Base-by-base conservation (phyloP, 2,329 filamentous ascomycete genomes). In the Calonectria henricotiae region DNA sequence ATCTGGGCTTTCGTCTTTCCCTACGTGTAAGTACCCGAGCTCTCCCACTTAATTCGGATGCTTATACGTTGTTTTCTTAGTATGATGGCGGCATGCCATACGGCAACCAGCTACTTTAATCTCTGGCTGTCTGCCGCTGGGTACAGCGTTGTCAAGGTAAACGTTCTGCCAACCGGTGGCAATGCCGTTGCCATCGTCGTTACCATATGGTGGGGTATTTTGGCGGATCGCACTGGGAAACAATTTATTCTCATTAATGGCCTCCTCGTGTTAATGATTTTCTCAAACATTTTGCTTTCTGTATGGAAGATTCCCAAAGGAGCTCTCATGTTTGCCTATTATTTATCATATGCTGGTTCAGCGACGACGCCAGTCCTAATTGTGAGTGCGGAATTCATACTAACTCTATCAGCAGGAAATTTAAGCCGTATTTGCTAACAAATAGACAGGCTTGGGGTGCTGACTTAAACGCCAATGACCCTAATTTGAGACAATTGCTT, bases 101-200 rank as follows among this genome's bases (percentile, higher is more conserved):
- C 55, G 0, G 55, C 55, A 32, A 61, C 55, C 7, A 61, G 55
- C 25, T 83, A 79, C 71, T 84, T 83, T 67, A 76, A 79, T 6
- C 75, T 85, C 0, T 85, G 83, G 78, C 79, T 85, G 23, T 81
- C 82, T 47, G 73, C 79, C 3, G 80, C 79, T 3, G 68, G 70
- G 39, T 83, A 82, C 75, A 77, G 78, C 0, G 76, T 83, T 0
- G 79, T 80, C 4, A 70, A 85, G 69, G 80, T 84, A 74, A 85
- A 85, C 76, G 84, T 83, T 70, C 84, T 85, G 32, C 82, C 84
- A 1, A 85, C 84, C 0, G 76, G 80, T 4, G 71, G 71, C 5
- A 69, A 73, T 12, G 71, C 69, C 17, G 71, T 69, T 11, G 71
- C 65, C 11, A 44, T 73, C 3, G 46, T 73, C 12, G 70, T 71